Base-by-base conservation (phyloP, 1,284 basidiomycete genomes). In the Waitea zeae region DNA sequence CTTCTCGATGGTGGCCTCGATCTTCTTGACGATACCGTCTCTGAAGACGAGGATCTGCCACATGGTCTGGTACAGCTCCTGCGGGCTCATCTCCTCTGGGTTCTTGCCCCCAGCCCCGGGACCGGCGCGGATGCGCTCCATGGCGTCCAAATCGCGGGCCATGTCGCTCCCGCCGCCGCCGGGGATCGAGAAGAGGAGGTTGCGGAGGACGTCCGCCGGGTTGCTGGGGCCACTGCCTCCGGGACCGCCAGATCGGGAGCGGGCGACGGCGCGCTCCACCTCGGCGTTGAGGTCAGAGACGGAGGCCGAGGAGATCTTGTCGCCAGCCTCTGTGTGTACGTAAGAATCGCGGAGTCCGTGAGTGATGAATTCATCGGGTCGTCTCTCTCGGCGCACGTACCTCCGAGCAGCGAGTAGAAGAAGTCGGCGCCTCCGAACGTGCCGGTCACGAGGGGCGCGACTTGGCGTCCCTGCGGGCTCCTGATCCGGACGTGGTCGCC, bases 341-440 rank as follows among this genome's bases (percentile, higher is more conserved):
- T n/a, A n/a, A n/a, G n/a, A n/a, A n/a, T n/a, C n/a, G n/a, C n/a
- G n/a, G n/a, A n/a, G n/a, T n/a, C n/a, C n/a, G n/a, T n/a, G n/a
- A n/a, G 31, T 18, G 17, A 33, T 39, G n/a, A n/a, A 32, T 17
- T 11, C 17, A 80, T 62, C 49, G 80, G 75, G 53, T 82, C 78
- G 20, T 60, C 68, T 7, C 76, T 77, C 63, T 81, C 77, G 68
- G 37, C 38, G 5, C 36, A 37, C 67, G 26, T 43, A 74, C 67
- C 71, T 54, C 72, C 77, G 5, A 80, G 57, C 35, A 79, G 53
- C 40, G 78, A 83, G 48, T 82, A 74, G 33, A 81, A 73, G 48
- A 93, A 93, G 52, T 93, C 88, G 45, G 70, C 77, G 1, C 77
- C 77, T 11, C 88, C 88, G 45, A 93, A 93, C 0, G 87, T 83